Evolutionary conservation across 73 alveolate genomes (phyloP).

Genomic region (Tetrahymena elliotti): DNA sequence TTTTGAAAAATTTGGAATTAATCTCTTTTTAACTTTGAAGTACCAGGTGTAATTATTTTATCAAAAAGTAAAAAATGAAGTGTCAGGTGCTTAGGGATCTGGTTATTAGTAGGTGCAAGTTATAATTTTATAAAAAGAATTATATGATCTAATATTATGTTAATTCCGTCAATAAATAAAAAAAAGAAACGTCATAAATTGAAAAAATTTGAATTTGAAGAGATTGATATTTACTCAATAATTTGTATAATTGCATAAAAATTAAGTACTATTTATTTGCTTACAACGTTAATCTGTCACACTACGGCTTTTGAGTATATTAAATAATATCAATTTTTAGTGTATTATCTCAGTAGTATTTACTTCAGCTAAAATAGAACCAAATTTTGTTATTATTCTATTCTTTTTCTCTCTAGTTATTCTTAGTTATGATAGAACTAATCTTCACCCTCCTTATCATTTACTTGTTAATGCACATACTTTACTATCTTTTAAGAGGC

Average conservation of each 20-base stretch:
- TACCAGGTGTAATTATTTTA: too few species aligned
- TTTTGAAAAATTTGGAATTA: not conserved
- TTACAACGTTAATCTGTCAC: not conserved
- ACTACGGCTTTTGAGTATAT: not conserved
- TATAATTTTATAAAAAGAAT: not conserved
- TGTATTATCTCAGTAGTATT: not conserved
- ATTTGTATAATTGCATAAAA: not conserved
- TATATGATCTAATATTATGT: not conserved
- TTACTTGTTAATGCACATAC: not conserved
- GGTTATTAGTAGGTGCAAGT: not conserved
- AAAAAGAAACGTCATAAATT: not conserved
- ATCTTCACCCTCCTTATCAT: not conserved
- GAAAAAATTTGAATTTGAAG: not conserved
- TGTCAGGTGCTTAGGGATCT: not conserved
- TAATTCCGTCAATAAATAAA: not conserved
- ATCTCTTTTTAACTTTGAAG: too few species aligned
- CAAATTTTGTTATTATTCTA: not conserved
- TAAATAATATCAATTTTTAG: not conserved
- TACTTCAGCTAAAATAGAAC: not conserved
- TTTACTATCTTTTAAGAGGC: not conserved
- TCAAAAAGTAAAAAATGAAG: not conserved
- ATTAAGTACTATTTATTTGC: not conserved
- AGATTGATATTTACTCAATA: not conserved
- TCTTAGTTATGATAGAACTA: not conserved
- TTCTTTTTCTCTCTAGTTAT: not conserved